Conservation (phyloP, 2,329 filamentous ascomycete species). For the Aspergillus sp. region DNA sequence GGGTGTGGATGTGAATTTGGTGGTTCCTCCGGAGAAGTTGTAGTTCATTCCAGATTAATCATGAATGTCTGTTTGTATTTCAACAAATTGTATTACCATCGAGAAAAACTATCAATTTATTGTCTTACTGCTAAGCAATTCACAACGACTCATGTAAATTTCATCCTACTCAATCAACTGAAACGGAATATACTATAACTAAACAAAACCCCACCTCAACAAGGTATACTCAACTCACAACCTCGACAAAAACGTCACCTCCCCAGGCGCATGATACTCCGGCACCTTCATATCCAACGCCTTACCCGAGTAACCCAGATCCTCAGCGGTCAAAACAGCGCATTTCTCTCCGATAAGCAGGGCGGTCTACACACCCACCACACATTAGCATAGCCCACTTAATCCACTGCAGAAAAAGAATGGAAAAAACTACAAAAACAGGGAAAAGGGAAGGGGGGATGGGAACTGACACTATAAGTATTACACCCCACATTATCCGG, state of each 20-base stretch:
- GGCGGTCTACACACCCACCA: slow-evolving; percentile 57
- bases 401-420: background rate
- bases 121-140: too few relatives aligned
- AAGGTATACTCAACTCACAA: background rate
- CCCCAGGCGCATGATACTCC: slow-evolving; percentile 57
- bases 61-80: background rate
- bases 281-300: slow-evolving; percentile 77
- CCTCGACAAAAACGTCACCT: slow-evolving; percentile 33
- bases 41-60: background rate
- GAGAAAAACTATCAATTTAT: too few relatives aligned
- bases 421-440: background rate
- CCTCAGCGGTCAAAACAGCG: slow-evolving; percentile 68
- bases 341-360: slow-evolving; percentile 76
- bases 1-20: slow-evolving; percentile 22
- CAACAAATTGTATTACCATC: too few relatives aligned
- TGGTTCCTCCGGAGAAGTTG: slow-evolving; percentile 19
- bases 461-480: background rate
- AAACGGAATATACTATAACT: background rate
- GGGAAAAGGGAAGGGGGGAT: background rate
- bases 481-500: slow-evolving; percentile 4
- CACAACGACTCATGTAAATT: too few relatives aligned
- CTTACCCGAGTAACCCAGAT: slow-evolving; percentile 70
- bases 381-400: background rate
- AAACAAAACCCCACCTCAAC: background rate
- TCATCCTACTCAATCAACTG: too few relatives aligned